Base-by-base conservation (phyloP, 495 filamentous ascomycete genomes). In the Parmelia sp. region DNA sequence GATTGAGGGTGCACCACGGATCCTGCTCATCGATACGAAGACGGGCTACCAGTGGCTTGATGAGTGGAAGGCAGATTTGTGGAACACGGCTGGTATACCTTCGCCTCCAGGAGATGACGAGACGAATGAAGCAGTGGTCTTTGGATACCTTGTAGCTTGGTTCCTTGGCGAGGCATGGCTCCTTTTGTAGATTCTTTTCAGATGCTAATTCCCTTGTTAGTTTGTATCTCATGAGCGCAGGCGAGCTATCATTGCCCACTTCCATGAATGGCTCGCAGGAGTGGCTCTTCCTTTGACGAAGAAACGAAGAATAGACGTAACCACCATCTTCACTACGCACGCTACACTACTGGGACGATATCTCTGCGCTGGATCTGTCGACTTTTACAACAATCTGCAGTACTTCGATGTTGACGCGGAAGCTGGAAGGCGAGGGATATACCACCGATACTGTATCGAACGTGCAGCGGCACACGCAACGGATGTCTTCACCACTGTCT, bases 311-410 rank as follows among this genome's bases (percentile, higher is more conserved):
- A 97, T 98, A 78, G 94, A 98, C 71, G 83, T 96, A 56, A 98
- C 94, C 12, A 97, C 95, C 68, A 97, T 98, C 74, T 98, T 98
- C 77, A 98, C 94, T 40, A 98, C 94, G 7, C 94, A 98, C 72
- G 94, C 94, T 15, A 98, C 94, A 9, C 80, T 98, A 6, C 83
- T 98, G 33, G 94, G 94, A 57, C 86, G 94, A 58, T 98, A 98
- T 71, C 88, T 98, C 51, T 98, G 94, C 71, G 94, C 94, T 45
- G 94, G 94, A 39, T 96, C 91, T 4, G 94, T 97, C 35, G 94
- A 98, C 74, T 98, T 98, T 75, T 98, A 98, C 81, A 98, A 98
- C 79, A 96, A 97, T 73, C 87, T 98, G 25, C 94, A 97, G 74
- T 87, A 87, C 77, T 98, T 98, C 71, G 93, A 98, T 72, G 91